Evolutionary conservation across 1,284 basidiomycete genomes (phyloP).

Genomic region (Kalmanozyma brasiliensis): DNA sequence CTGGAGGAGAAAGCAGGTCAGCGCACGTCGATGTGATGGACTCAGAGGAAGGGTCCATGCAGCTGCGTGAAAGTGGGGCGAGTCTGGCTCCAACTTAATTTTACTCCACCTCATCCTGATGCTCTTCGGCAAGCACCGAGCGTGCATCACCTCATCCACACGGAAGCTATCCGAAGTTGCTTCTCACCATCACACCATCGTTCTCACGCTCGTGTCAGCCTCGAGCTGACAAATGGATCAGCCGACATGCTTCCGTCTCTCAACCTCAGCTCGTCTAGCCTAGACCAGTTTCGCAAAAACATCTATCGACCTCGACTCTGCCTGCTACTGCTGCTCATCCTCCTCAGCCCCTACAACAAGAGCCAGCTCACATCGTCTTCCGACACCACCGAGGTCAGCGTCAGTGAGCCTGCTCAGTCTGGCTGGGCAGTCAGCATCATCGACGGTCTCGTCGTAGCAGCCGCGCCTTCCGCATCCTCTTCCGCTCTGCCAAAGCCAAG

Average conservation of each 20-base stretch:
- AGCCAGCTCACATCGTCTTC: slow-evolving; percentile 26
- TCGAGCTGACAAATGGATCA: slow-evolving; percentile 8
- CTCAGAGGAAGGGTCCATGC: slow-evolving; percentile 15
- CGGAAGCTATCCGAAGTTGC: not conserved
- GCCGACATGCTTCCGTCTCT: slow-evolving; percentile 33
- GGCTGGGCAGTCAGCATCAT: slow-evolving; percentile 42
- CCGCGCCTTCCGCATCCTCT: slow-evolving; percentile 16
- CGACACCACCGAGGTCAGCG: slow-evolving; percentile 8
- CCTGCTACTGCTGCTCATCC: slow-evolving; percentile 44
- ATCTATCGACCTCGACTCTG: slow-evolving; percentile 52
- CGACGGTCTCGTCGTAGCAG: slow-evolving; percentile 40
- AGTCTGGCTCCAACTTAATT: no score
- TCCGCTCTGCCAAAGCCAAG: not conserved
- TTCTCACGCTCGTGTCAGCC: not conserved
- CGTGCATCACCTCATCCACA: no score
- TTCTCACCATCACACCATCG: not conserved
- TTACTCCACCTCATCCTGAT: no score
- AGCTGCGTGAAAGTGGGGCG: slow-evolving; percentile 1
- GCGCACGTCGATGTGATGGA: no score
- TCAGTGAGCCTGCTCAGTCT: slow-evolving; percentile 27
- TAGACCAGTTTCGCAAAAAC: slow-evolving; percentile 49
- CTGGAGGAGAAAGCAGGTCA: no score
- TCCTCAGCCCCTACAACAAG: slow-evolving; percentile 40
- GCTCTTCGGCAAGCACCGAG: no score
- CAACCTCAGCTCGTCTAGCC: slow-evolving; percentile 31